These are phyloP conservation scores for Gastrodia elata DNA, from an alignment of 106 monocot species.

Conservation along the genomic window DNA sequence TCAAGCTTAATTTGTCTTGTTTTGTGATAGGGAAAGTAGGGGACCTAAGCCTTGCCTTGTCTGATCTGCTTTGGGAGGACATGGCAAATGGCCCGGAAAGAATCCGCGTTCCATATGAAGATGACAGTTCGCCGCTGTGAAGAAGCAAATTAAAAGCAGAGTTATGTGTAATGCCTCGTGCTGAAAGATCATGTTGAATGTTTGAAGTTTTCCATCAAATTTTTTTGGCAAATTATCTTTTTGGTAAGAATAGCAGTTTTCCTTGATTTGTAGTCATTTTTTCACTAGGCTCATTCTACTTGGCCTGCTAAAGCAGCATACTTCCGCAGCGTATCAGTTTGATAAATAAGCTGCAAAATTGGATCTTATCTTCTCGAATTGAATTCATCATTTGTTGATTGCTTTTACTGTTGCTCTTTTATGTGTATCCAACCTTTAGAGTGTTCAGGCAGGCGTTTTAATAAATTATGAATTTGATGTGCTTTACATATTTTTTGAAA, in stretches of 20 bases:
- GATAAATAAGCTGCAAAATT: neutral
- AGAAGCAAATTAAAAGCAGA: neutral
- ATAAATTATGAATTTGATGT: neutral
- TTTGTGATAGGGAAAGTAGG: constrained; percentile 53
- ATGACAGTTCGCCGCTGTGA: neutral
- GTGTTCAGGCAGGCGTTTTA: neutral
- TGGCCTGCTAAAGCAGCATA: neutral
- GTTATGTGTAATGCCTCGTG: neutral
- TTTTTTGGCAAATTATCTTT: neutral
- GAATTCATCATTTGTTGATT: neutral
- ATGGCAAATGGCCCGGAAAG: constrained; percentile 44
- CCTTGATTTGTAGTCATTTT: neutral
- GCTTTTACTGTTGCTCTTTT: neutral
- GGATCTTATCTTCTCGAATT: neutral
- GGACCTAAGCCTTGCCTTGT: constrained; percentile 48
- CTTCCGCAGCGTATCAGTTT: neutral
- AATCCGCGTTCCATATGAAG: constrained; percentile 32
- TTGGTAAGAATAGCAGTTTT: neutral
- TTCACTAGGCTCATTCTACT: neutral
- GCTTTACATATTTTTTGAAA: neutral
- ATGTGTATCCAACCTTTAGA: neutral
- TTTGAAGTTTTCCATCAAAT: neutral
- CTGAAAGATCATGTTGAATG: neutral
- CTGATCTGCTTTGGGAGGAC: constrained; percentile 77
- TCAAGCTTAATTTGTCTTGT: neutral